phyloP scores from a whole-genome alignment of 2,329 filamentous ascomycete species.

The Beauveria brongniartii region DNA sequence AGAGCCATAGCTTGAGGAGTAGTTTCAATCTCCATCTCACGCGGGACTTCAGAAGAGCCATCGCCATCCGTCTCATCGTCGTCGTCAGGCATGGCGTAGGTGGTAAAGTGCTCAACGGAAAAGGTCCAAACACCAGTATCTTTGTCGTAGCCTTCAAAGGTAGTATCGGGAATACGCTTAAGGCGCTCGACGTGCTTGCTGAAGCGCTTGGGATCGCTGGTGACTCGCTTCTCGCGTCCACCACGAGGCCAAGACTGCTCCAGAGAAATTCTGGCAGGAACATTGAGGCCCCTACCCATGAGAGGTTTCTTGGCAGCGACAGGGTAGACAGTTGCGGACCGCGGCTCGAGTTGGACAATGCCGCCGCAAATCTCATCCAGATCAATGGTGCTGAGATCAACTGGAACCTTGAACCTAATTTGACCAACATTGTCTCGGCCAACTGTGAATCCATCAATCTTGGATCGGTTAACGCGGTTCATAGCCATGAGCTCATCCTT shows the following conservation, averaged over 20 bases:
- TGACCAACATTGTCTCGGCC: constrained; percentile 75
- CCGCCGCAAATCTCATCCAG: constrained; percentile 71
- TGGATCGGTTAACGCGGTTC: constrained; percentile 70
- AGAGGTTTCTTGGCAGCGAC: constrained; percentile 70
- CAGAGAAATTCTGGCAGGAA: constrained; percentile 78
- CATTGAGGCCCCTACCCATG: constrained; percentile 81
- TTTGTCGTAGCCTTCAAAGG: constrained; percentile 71
- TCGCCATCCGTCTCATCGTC: constrained; percentile 36
- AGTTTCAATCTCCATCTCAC: constrained; percentile 28
- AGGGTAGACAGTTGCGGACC: constrained; percentile 83
- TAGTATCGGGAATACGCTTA: constrained; percentile 69
- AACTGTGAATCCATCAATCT: constrained; percentile 67
- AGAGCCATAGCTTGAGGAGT: constrained; percentile 17
- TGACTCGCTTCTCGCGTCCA: constrained; percentile 46
- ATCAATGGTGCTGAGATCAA: constrained; percentile 73
- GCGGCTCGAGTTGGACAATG: constrained; percentile 68
- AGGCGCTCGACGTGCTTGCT: constrained; percentile 79
- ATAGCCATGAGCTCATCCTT: constrained; percentile 69
- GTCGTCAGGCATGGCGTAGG: constrained; percentile 77
- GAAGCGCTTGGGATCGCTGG: constrained; percentile 53
- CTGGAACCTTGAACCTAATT: constrained; percentile 71
- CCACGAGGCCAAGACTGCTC: constrained; percentile 86
- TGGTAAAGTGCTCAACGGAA: constrained; percentile 92
- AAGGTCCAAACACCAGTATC: constrained; percentile 85
- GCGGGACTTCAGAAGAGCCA: constrained; percentile 12